These are phyloP conservation scores for Anthracocystis panici-leucophaei DNA, from an alignment of 1,284 basidiomycete species.

Conservation along the genomic window DNA sequence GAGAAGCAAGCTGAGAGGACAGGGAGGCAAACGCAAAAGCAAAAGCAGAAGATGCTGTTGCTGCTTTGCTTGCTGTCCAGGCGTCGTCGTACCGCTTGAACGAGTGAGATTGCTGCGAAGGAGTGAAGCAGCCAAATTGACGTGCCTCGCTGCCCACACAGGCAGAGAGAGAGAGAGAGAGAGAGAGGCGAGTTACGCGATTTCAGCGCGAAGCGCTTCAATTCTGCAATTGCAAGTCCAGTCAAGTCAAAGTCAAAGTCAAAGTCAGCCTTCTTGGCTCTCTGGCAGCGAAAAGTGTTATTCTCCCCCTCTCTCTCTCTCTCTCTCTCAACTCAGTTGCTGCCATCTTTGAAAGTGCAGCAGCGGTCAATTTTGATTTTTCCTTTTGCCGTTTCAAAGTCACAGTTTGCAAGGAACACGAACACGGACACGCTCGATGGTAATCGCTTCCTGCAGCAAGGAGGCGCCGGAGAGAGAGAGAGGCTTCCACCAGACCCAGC, in stretches of 20 bases:
- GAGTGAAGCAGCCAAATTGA: constrained; percentile 5
- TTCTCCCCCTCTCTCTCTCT: too few species aligned
- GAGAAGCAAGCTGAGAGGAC: constrained; percentile 1
- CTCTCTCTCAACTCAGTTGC: too few species aligned
- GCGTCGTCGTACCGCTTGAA: constrained; percentile 4
- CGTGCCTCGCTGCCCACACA: constrained; percentile 5
- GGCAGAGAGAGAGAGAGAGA: background rate
- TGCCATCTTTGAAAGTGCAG: constrained; percentile 4
- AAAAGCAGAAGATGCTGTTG: background rate
- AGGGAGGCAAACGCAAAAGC: background rate
- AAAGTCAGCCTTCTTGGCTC: background rate
- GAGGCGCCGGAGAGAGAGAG: constrained; percentile 1
- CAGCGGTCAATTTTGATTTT: constrained; percentile 1
- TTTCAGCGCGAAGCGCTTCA: constrained; percentile 5
- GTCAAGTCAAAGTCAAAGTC: background rate
- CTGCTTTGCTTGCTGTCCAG: background rate
- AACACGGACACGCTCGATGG: constrained; percentile 4
- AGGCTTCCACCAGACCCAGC: background rate
- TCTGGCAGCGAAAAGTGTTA: background rate
- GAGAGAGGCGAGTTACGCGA: background rate
- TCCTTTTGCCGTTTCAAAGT: background rate
- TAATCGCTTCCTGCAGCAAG: constrained; percentile 4
- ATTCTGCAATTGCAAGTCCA: background rate
- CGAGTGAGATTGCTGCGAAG: constrained; percentile 9
- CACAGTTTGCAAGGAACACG: background rate